Conservation (phyloP, 1,284 basidiomycete genomes). For the Marasmius oreades region DNA sequence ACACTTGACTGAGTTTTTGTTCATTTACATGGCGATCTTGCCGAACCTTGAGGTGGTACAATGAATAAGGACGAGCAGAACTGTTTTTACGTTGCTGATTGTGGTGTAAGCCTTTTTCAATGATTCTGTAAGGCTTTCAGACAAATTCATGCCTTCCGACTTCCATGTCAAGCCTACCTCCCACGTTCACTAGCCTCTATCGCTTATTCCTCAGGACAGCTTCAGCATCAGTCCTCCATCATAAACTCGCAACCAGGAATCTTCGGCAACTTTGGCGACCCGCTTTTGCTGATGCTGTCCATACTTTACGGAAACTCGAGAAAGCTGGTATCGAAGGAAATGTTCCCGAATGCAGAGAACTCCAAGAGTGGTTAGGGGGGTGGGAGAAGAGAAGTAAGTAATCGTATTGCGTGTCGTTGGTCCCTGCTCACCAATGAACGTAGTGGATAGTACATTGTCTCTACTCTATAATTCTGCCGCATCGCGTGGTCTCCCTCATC, state of each 20-base stretch:
- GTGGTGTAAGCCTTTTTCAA: no score
- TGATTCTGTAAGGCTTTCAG: no score
- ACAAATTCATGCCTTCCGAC: no score
- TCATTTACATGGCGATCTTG: no score
- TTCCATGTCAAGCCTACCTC: constrained; percentile 33
- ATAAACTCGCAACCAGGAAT: constrained; percentile 37
- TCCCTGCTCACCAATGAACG: not conserved
- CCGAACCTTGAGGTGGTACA: no score
- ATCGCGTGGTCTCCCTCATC: constrained; percentile 60
- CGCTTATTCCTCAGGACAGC: constrained; percentile 57
- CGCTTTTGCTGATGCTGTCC: constrained; percentile 50
- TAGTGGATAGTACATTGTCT: constrained; percentile 57
- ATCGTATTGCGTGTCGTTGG: not conserved
- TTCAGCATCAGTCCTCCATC: constrained; percentile 61
- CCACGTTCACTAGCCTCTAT: constrained; percentile 57
- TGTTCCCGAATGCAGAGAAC: constrained; percentile 24
- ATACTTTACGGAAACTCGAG: constrained; percentile 37
- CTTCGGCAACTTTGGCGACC: constrained; percentile 53
- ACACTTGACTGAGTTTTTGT: no score
- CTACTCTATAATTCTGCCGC: constrained; percentile 52
- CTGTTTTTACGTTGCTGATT: no score
- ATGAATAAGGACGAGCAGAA: not conserved
- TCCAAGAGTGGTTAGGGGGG: constrained; percentile 39
- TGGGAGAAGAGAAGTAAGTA: constrained; percentile 50
- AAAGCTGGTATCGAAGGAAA: constrained; percentile 15